Evolutionary conservation across 2,329 filamentous ascomycete species (phyloP).

Genomic region (Sporothrix inflata): DNA sequence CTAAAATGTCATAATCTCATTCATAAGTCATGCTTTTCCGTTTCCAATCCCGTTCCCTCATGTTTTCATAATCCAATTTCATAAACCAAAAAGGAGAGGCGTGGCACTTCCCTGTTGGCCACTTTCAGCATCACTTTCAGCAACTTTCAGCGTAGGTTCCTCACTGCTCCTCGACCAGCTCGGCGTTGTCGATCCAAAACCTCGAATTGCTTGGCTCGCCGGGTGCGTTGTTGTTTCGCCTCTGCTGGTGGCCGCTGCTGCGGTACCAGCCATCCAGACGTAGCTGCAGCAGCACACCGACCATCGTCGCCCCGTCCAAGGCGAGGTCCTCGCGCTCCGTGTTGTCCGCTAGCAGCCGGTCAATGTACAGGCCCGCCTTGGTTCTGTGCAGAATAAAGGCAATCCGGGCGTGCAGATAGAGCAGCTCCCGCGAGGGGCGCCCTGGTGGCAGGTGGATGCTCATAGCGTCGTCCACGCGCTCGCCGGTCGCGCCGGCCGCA

Average conservation of each 20-base stretch:
- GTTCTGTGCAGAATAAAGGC: slow-evolving; percentile 14
- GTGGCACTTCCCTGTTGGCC: neutral
- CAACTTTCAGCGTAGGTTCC: too few relatives aligned
- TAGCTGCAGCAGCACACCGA: slow-evolving; percentile 29
- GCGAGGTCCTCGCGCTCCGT: slow-evolving; percentile 20
- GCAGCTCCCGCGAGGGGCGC: neutral
- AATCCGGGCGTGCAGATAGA: slow-evolving; percentile 17
- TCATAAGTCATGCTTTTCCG: too few relatives aligned
- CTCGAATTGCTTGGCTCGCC: neutral
- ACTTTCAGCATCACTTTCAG: too few relatives aligned
- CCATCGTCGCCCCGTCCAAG: slow-evolving; percentile 18
- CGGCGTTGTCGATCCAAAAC: neutral
- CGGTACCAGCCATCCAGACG: slow-evolving; percentile 32
- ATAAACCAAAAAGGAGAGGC: neutral
- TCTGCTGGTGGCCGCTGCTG: neutral
- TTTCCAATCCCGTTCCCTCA: too few relatives aligned
- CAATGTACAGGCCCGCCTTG: slow-evolving; percentile 16
- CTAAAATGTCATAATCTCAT: too few relatives aligned
- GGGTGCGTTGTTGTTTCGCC: neutral
- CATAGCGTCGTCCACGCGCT: neutral
- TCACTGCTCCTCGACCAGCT: neutral
- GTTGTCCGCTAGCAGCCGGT: slow-evolving; percentile 24
- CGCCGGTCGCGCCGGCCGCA: neutral
- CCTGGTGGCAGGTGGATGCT: neutral
- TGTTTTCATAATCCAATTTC: neutral